Conservation (phyloP, 306 rosid species). For the Begonia masoniana region DNA sequence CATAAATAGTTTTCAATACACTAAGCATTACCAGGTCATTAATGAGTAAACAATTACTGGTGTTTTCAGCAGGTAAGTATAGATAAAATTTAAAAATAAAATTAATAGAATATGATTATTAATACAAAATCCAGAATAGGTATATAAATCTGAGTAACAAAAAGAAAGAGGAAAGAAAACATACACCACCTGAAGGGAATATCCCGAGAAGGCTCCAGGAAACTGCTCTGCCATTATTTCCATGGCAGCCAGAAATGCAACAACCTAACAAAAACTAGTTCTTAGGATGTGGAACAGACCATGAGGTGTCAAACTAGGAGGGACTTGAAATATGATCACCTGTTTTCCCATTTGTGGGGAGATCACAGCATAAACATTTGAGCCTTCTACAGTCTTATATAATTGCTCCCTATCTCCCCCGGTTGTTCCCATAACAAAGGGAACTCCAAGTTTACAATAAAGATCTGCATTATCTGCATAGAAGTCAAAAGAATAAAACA, state of each 20-base stretch:
- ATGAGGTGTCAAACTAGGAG: background rate
- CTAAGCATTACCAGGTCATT: background rate
- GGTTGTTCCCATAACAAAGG: constrained; percentile 95
- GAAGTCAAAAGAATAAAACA: background rate
- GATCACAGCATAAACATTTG: constrained; percentile 68
- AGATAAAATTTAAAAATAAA: no score
- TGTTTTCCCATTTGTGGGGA: constrained; percentile 99
- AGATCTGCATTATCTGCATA: constrained; percentile 71
- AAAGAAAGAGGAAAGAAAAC: constrained; percentile 2
- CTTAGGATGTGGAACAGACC: constrained; percentile 18
- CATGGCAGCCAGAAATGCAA: constrained; percentile 97
- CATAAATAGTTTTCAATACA: constrained; percentile 15
- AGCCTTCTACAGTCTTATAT: constrained; percentile 57
- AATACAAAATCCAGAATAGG: no score
- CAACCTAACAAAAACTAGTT: constrained; percentile 39
- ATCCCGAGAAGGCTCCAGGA: constrained; percentile 93
- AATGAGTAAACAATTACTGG: background rate
- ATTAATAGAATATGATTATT: no score
- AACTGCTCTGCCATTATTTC: constrained; percentile 90
- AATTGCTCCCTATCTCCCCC: constrained; percentile 74
- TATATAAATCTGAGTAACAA: background rate
- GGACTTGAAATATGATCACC: constrained; percentile 23
- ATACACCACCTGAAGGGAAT: constrained; percentile 60
- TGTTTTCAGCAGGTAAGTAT: background rate
- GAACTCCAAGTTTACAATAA: constrained; percentile 72